Evolutionary conservation across 306 rosid species (phyloP), one percentile per base, ranked within the genome.

Genomic region (Cucurbita pepo): DNA sequence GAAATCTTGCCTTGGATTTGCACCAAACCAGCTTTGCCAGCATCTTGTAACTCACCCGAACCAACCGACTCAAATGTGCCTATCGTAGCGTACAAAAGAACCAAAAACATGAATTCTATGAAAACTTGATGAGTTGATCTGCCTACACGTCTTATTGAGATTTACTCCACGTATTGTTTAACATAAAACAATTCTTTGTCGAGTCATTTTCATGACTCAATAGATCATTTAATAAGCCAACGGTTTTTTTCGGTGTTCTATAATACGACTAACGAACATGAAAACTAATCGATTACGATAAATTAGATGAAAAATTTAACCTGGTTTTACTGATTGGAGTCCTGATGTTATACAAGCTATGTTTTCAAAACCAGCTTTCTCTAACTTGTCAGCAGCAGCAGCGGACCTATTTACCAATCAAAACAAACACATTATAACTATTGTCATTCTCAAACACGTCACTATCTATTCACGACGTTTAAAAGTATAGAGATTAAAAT

Each of bases 21-120:
- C 76, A 90, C 86, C 79, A 90, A 79, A 56, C 98, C 98, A 45
- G 96, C 97, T 82, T 94, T 94, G 69, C 98, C 97, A 16, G 98
- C 98, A 80, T 94, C 72, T 78, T 94, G 83, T 89, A 94, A 82
- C 86, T 89, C 91, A 0, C 83, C 82, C 19, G 95, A 77, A 61
- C 98, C 98, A 13, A 89, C 87, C 9, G 95, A 36, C 43, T 94
- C 97, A 78, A 94, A 90, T 73, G 86, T 82, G 73, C 96, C 98
- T 94, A 78, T 40, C 22, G 5, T 62, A 19, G 34, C 34, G 8
- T 18, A 4, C 3, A 36, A 18, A 70, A 45, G 19, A 44, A 25
- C 19, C 3, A 56, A 8, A 18, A 14, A 16, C 10, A 1, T 51
- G 40, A 30, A 16, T 51, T 37, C 5, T 8, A n/a, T 30, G 51